Base-by-base conservation (phyloP, 1,284 basidiomycete species). In the Afroboletus lepidellus region DNA sequence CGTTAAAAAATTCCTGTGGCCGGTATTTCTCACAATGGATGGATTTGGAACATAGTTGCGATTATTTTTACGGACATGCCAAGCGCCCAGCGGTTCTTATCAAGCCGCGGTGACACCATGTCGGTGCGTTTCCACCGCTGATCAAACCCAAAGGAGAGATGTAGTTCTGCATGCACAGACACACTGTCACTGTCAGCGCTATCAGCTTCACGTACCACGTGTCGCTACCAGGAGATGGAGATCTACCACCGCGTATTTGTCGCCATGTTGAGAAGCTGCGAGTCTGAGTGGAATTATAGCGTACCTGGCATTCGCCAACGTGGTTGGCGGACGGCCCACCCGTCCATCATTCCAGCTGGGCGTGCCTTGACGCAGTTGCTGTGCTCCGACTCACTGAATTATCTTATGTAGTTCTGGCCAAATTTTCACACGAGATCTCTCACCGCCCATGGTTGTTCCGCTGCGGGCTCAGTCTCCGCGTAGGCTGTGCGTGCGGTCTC, bases 401-500 rank as follows among this genome's bases (percentile, higher is more conserved):
- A 36, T 41, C 46, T 48, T 36, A 33, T 37, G 44, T 54, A 46
- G 61, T 50, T 58, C 47, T 58, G 51, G 54, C 44, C 59, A 37
- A 24, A n/a, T 46, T 60, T 44, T 57, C 63, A 33, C 60, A 63
- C 53, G 55, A 51, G 32, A 25, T 46, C 38, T 36, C 58, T 59
- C 66, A 66, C 58, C 50, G 66, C 60, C 63, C 21, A 23, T 45
- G 51, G 48, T 48, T 24, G 53, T 53, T 18, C 48, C 45, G 46
- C 44, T 50, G 50, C 62, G 66, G 62, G 50, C 58, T 51, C 16
- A 34, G 54, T 60, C 48, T 36, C 60, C 60, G 58, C 32, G 16
- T 23, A 46, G 45, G 62, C 63, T 64, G 66, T 64, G 63, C 48
- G 66, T 64, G 63, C 48, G 42, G 46, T 34, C 39, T 21, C 20